These are phyloP conservation scores for Cydonia oblonga DNA, from an alignment of 331 rosid species.

Conservation along the genomic window DNA sequence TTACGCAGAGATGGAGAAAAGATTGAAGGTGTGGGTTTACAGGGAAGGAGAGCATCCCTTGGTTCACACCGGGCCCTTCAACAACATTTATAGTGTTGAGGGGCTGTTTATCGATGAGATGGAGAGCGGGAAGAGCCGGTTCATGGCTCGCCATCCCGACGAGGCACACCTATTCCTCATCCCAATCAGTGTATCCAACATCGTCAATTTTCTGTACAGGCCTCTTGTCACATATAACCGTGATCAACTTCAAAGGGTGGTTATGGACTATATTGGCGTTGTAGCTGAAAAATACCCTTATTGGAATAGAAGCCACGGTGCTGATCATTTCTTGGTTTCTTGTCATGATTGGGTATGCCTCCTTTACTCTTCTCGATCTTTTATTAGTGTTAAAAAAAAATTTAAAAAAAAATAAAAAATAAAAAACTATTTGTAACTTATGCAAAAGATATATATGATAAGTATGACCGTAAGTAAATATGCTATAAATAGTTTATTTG, in stretches of 20 bases:
- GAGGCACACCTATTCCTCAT: slow-evolving; percentile 60
- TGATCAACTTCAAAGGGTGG: slow-evolving; percentile 27
- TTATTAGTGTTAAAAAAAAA: neutral
- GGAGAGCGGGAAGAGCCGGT: slow-evolving; percentile 28
- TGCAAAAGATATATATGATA: neutral
- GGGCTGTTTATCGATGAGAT: slow-evolving; percentile 62
- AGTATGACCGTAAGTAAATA: no score
- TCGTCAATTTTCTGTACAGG: slow-evolving; percentile 30
- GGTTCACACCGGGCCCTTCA: slow-evolving; percentile 43
- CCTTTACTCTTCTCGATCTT: neutral
- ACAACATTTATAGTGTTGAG: slow-evolving; percentile 44
- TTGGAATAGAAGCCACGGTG: slow-evolving; percentile 65
- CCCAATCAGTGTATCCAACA: slow-evolving; percentile 38
- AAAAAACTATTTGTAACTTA: neutral
- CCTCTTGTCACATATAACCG: slow-evolving; percentile 39
- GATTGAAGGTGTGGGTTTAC: slow-evolving; percentile 65
- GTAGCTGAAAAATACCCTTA: slow-evolving; percentile 37
- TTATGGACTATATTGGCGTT: slow-evolving; percentile 37
- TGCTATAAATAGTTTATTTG: no score
- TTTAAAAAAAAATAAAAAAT: no score
- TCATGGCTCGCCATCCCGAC: slow-evolving; percentile 36
- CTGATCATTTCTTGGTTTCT: slow-evolving; percentile 60
- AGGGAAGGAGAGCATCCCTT: slow-evolving; percentile 62
- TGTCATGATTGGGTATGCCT: slow-evolving; percentile 71
- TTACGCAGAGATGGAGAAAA: slow-evolving; percentile 64